These are phyloP conservation scores for Martiniozyma asiatica DNA, from an alignment of 1,139 yeast species.

Conservation along the genomic window DNA sequence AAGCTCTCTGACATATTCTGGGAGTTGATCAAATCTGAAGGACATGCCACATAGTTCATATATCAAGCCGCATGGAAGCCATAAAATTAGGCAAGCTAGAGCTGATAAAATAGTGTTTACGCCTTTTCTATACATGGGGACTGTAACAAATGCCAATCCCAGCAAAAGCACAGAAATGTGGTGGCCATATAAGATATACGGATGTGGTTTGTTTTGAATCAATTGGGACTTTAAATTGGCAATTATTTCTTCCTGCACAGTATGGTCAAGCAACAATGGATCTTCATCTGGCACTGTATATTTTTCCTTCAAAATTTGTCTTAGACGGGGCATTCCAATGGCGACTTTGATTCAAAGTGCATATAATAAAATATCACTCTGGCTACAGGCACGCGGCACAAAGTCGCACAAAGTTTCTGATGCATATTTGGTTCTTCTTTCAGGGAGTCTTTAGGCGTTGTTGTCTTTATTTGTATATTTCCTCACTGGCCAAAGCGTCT, in stretches of 20 bases:
- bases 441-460: too few species aligned
- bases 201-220: conserved; percentile 8
- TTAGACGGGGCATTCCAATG: conserved; percentile 21
- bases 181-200: conserved; percentile 7
- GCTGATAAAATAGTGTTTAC: conserved; percentile 15
- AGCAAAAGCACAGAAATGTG: conserved; percentile 12
- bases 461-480: too few species aligned
- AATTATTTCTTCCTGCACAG: conserved; percentile 16
- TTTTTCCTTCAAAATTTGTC: conserved; percentile 15
- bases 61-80: conserved; percentile 2
- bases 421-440: too few species aligned
- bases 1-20: too few species aligned
- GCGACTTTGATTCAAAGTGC: too few species aligned
- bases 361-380: too few species aligned
- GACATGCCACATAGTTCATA: conserved; percentile 2
- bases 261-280: conserved; percentile 13
- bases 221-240: conserved; percentile 9
- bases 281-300: conserved; percentile 12
- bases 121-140: conserved; percentile 16
- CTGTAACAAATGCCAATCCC: conserved; percentile 15
- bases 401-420: too few species aligned
- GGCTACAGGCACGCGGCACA: too few species aligned
- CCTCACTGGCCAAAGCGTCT: too few species aligned
- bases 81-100: conserved; percentile 12
- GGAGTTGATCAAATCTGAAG: too few species aligned